Conservation (phyloP, 2,329 filamentous ascomycete species). For the Aspergillus fischeri region DNA sequence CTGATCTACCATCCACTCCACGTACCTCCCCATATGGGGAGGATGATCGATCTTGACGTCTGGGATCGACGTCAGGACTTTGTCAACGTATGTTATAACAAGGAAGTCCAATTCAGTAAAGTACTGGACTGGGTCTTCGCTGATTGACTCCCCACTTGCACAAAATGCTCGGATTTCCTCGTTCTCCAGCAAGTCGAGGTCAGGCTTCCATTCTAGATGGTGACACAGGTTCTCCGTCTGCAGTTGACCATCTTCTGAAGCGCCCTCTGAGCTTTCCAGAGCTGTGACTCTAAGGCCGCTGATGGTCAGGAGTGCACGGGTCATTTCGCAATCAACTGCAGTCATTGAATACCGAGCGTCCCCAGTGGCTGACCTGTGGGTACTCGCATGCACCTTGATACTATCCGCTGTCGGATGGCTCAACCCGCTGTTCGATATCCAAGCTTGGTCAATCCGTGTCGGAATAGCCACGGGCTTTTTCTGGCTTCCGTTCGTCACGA, state of each 20-base stretch:
- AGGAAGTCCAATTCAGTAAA: constrained; percentile 4
- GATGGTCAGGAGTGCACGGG: neutral
- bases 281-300: neutral
- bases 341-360: neutral
- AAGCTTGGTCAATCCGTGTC: constrained; percentile 1
- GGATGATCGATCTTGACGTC: neutral
- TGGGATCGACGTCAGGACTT: neutral
- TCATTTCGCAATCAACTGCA: neutral
- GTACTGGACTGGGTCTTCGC: neutral
- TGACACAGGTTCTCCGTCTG: neutral
- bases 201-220: constrained; percentile 4
- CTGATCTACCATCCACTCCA: neutral
- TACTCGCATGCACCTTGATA: neutral
- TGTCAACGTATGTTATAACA: neutral
- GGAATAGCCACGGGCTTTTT: neutral
- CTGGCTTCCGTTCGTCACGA: neutral
- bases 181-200: neutral
- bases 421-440: constrained; percentile 1
- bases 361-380: neutral
- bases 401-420: neutral
- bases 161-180: neutral
- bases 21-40: neutral
- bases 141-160: neutral
- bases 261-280: neutral
- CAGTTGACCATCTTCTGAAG: neutral